These are phyloP conservation scores for Butyriboletus appendiculatus DNA, from an alignment of 1,284 basidiomycete species.

Conservation along the genomic window DNA sequence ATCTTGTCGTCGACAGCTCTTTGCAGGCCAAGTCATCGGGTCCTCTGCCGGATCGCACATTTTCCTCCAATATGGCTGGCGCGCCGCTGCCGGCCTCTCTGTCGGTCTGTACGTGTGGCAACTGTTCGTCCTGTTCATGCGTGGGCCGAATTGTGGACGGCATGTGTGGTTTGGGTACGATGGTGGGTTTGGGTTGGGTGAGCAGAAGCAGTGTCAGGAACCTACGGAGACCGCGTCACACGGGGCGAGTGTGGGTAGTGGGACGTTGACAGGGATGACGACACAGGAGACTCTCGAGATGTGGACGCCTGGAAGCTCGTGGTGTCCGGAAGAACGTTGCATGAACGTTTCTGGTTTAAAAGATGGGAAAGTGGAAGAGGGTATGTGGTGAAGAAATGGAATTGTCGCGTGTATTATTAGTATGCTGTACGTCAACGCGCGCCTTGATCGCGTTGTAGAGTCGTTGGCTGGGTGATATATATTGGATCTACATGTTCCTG, in stretches of 20 bases:
- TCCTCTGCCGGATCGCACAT: slow-evolving; percentile 53
- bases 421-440: neutral
- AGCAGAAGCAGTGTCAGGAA: neutral
- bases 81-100: slow-evolving; percentile 46
- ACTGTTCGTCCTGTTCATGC: slow-evolving; percentile 40
- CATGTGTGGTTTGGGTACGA: slow-evolving; percentile 33
- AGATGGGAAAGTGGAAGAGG: neutral
- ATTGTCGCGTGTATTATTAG: neutral
- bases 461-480: neutral
- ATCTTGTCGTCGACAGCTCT: slow-evolving; percentile 30
- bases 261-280: neutral
- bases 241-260: neutral
- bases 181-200: slow-evolving; percentile 13
- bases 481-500: neutral
- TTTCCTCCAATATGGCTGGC: slow-evolving; percentile 54
- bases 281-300: slow-evolving; percentile 5
- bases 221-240: neutral
- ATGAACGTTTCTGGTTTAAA: neutral
- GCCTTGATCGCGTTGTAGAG: neutral
- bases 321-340: slow-evolving; percentile 6
- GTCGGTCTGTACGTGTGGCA: slow-evolving; percentile 48
- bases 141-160: slow-evolving; percentile 44
- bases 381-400: neutral
- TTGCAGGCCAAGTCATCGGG: slow-evolving; percentile 52
- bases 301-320: slow-evolving; percentile 5